Conservation (phyloP, 2,329 filamentous ascomycete species). For the Aplosporella prunicola region DNA sequence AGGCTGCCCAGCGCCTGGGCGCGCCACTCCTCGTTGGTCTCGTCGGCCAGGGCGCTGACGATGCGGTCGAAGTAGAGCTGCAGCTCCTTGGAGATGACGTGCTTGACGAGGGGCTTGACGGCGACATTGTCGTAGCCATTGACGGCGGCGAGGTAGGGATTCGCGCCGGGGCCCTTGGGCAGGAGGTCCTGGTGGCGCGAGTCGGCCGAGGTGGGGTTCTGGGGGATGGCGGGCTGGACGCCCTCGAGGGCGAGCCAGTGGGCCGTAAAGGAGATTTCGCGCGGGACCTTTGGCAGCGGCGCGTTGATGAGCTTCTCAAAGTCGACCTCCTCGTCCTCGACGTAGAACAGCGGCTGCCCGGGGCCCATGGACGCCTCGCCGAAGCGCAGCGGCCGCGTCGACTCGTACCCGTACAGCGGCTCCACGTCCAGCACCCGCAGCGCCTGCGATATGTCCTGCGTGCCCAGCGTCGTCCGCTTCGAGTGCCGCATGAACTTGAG, state of each 20-base stretch:
- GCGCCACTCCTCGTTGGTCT: slow-evolving; percentile 76
- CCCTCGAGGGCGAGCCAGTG: slow-evolving; percentile 98
- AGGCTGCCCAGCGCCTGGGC: slow-evolving; percentile 79
- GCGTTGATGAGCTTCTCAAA: slow-evolving; percentile 99
- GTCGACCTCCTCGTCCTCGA: slow-evolving; percentile 97
- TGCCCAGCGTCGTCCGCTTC: slow-evolving; percentile 75
- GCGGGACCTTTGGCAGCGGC: slow-evolving; percentile 84
- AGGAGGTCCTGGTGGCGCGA: slow-evolving; percentile 75
- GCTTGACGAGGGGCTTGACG: slow-evolving; percentile 87
- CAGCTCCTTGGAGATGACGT: slow-evolving; percentile 90
- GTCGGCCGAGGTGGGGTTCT: slow-evolving; percentile 85
- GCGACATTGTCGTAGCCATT: slow-evolving; percentile 74
- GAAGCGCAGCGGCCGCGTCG: slow-evolving; percentile 76
- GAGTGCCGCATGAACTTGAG: slow-evolving; percentile 93
- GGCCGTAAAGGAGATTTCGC: slow-evolving; percentile 86
- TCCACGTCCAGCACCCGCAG: slow-evolving; percentile 83
- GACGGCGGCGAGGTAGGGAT: slow-evolving; percentile 72
- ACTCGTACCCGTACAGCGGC: slow-evolving; percentile 93
- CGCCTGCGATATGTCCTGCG: slow-evolving; percentile 81
- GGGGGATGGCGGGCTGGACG: slow-evolving; percentile 90
- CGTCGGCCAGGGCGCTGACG: slow-evolving; percentile 77
- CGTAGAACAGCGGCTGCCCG: slow-evolving; percentile 90
- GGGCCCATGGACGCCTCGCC: slow-evolving; percentile 90
- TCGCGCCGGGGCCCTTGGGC: slow-evolving; percentile 82
- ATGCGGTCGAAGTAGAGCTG: slow-evolving; percentile 97